Conservation (phyloP, 805 yeast species). For the Starmerella vitae region DNA sequence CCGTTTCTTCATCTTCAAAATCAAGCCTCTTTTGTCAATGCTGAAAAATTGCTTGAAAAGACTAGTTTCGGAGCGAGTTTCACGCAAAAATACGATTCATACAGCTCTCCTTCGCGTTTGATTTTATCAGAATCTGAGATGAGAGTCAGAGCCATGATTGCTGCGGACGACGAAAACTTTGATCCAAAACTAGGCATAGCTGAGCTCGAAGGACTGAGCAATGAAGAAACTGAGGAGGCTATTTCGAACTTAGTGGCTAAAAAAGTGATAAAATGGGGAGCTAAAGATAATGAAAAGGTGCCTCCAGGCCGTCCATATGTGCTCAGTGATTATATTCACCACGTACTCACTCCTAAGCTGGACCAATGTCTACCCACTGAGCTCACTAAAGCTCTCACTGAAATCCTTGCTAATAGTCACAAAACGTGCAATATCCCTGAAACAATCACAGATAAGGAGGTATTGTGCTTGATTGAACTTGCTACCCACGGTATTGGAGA, state of each 20-base stretch:
- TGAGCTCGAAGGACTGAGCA: slow-evolving; percentile 36
- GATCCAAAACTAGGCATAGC: slow-evolving; percentile 33
- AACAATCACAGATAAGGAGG: slow-evolving; percentile 46
- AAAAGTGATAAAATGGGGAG: slow-evolving; percentile 29
- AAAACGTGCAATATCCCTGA: slow-evolving; percentile 31
- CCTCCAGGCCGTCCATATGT: slow-evolving; percentile 40
- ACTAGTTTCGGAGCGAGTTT: slow-evolving; percentile 29
- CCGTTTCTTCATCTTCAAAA: slow-evolving; percentile 10
- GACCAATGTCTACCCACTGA: slow-evolving; percentile 31
- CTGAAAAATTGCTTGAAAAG: slow-evolving; percentile 34
- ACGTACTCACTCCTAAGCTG: slow-evolving; percentile 30
- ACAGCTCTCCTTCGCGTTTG: slow-evolving; percentile 17
- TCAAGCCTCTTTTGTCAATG: slow-evolving; percentile 12
- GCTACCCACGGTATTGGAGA: slow-evolving; percentile 6
- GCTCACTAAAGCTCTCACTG: slow-evolving; percentile 37
- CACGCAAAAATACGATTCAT: background rate
- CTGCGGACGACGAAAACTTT: slow-evolving; percentile 40
- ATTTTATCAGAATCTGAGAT: slow-evolving; percentile 14
- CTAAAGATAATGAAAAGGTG: slow-evolving; percentile 24
- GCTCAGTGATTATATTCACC: slow-evolving; percentile 39
- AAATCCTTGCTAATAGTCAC: slow-evolving; percentile 31
- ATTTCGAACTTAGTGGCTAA: slow-evolving; percentile 36
- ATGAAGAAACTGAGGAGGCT: slow-evolving; percentile 38
- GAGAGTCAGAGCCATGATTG: slow-evolving; percentile 36
- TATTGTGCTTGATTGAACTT: slow-evolving; percentile 47